Base-by-base conservation (phyloP, 1,284 basidiomycete species). In the Irpex sp. region DNA sequence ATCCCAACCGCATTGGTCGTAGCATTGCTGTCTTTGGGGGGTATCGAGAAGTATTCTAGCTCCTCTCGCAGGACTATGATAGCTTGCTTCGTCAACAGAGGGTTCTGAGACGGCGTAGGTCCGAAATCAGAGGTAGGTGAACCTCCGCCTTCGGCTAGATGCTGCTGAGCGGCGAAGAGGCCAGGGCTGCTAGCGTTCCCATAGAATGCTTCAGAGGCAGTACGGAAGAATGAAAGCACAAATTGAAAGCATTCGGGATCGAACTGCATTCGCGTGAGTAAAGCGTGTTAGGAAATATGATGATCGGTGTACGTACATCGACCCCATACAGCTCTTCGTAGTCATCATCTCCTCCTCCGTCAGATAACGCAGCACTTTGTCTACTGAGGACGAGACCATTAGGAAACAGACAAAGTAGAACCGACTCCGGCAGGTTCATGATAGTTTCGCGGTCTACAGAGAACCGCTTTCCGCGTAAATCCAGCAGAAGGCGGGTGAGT, bases 21-120 rank as follows among this genome's bases (percentile, higher is more conserved):
- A 19, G 82, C 82, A 18, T 73, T 73, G 49, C 80, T 78, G 58
- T 82, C 83, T 67, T 84, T 86, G n/a, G 90, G 87, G 1, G 95
- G 93, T 65, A 99, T 98, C 42, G 93, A 89, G 71, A 99, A 99
- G 75, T 98, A 99, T 74, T 99, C 97, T 59, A 99, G 83, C 76
- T 99, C 96, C 74, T 99, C 96, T 42, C 96, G 86, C 56, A 99
- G 85, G 33, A 99, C 96, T 67, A 99, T 99, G 73, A 99, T 97
- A 45, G 97, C 95, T 75, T 99, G 97, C 77, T 98, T 98, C 58
- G 89, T 87, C 62, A 98, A 82, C 49, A 99, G 82, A 0, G 96
- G 96, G 71, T 97, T 97, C 72, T 94, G 91, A 63, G 84, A 81
- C 52, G 84, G 75, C 4, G 85, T 74, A 6, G 87, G 82, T 21